These are phyloP conservation scores for Hemisphaericaspora lyxosophila DNA, from an alignment of 1,139 yeast genomes.

Conservation along the genomic window DNA sequence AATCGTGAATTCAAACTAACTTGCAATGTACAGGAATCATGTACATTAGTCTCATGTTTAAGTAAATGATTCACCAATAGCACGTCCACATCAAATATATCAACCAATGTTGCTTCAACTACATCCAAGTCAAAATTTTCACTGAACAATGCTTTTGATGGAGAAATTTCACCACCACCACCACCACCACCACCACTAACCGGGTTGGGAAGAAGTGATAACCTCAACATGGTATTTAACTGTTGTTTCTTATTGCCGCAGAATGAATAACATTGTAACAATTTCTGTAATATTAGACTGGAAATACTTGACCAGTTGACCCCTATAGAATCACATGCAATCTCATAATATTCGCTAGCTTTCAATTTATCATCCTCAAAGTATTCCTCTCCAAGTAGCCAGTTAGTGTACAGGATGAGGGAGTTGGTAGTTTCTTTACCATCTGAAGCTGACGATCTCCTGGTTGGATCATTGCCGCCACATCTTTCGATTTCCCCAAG, in stretches of 20 bases:
- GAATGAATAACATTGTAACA: conserved; percentile 13
- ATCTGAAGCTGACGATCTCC: background rate
- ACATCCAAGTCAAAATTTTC: conserved; percentile 5
- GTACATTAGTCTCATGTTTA: conserved; percentile 17
- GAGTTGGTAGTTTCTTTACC: conserved; percentile 11
- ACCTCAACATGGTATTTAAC: conserved; percentile 13
- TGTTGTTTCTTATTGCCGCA: conserved; percentile 7
- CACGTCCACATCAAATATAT: conserved; percentile 16
- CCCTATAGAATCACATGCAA: conserved; percentile 10
- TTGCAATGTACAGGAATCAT: conserved; percentile 23
- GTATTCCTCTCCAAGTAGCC: conserved; percentile 51
- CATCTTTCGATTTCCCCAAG: conserved; percentile 24
- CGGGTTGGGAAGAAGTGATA: conserved; percentile 9
- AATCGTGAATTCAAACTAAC: conserved; percentile 16
- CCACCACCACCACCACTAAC: background rate
- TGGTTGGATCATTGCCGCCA: no score
- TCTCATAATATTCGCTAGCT: conserved; percentile 14
- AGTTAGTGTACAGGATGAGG: conserved; percentile 34
- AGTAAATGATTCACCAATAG: conserved; percentile 15
- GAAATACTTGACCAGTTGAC: conserved; percentile 12
- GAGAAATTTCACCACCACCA: no score
- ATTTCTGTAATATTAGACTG: conserved; percentile 12
- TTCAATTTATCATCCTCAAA: conserved; percentile 8
- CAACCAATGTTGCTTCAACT: conserved; percentile 10
- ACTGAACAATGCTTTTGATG: background rate